Evolutionary conservation across 1,139 yeast genomes (phyloP).

Genomic region (Zhuliangozyma parablackwelliae): DNA sequence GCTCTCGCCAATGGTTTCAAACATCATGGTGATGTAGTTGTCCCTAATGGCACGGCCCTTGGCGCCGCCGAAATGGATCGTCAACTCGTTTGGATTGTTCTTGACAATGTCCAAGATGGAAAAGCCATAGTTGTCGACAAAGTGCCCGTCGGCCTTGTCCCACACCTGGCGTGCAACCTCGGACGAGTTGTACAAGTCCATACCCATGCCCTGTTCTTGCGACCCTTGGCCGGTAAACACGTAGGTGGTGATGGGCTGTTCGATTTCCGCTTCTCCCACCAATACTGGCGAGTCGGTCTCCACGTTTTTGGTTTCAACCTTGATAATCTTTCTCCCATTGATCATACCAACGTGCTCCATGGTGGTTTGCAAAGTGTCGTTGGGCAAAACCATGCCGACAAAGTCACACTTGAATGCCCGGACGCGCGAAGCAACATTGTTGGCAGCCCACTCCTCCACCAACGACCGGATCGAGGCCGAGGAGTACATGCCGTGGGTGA

Average conservation of each 20-base stretch:
- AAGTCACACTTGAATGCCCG: slow-evolving; percentile 89
- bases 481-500: slow-evolving; percentile 98
- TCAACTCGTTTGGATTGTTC: slow-evolving; percentile 92
- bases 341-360: slow-evolving; percentile 98
- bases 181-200: slow-evolving; percentile 91
- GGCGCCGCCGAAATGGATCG: slow-evolving; percentile 96
- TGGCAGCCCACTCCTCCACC: slow-evolving; percentile 98
- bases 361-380: slow-evolving; percentile 80
- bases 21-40: slow-evolving; percentile 94
- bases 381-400: slow-evolving; percentile 97
- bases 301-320: slow-evolving; percentile 82
- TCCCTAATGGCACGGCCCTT: slow-evolving; percentile 93
- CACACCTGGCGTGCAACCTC: slow-evolving; percentile 93
- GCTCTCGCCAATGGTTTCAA: slow-evolving; percentile 85
- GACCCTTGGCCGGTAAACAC: slow-evolving; percentile 99
- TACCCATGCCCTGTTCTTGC: slow-evolving; percentile 99
- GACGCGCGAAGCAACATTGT: slow-evolving; percentile 91
- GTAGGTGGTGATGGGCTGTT: slow-evolving; percentile 93
- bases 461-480: slow-evolving; percentile 92
- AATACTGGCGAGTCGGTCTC: slow-evolving; percentile 76
- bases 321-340: slow-evolving; percentile 95
- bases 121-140: slow-evolving; percentile 92
- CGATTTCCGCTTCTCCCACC: slow-evolving; percentile 96
- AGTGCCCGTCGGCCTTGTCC: slow-evolving; percentile 96
- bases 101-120: slow-evolving; percentile 92